A percentile compares a stretch with the other conserved stretches of the same genome.
Conservation (phyloP, 2,329 filamentous ascomycete genomes). For the Colletotrichum sp. region DNA sequence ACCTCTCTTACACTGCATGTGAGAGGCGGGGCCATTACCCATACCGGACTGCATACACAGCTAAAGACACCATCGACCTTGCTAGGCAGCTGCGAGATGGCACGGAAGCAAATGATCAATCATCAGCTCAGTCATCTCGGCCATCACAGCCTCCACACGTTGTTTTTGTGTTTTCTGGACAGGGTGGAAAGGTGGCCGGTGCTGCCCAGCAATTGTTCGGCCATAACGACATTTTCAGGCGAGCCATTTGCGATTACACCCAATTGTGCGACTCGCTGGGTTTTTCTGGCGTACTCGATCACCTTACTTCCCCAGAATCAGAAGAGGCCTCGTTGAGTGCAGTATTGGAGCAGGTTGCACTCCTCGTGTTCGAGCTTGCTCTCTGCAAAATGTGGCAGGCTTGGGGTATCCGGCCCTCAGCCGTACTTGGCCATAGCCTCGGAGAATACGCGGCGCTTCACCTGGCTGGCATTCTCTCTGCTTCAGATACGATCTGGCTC, state of each 20-base stretch:
- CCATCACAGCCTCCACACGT: neutral
- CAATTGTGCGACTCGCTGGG: neutral
- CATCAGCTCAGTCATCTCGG: neutral
- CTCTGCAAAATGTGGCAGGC: constrained; percentile 44
- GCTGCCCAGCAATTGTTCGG: neutral
- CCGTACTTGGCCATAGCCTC: constrained; percentile 58
- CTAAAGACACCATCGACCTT: neutral
- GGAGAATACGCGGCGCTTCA: constrained; percentile 68
- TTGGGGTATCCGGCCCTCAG: constrained; percentile 44
- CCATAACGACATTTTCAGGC: neutral
- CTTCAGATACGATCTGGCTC: constrained; percentile 1
- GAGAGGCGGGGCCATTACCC: neutral
- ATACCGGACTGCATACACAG: neutral
- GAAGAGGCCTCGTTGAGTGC: neutral
- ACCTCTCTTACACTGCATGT: neutral
- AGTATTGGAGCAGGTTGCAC: constrained; percentile 38
- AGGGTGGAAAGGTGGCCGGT: neutral
- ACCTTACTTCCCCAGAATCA: neutral
- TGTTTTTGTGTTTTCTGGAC: neutral
- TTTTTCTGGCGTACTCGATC: neutral
- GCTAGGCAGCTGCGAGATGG: neutral
- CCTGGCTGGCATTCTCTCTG: constrained; percentile 56
- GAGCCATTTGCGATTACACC: neutral
- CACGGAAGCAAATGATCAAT: neutral
- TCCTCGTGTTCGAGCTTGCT: constrained; percentile 44